A percentile compares a stretch with the other conserved stretches of the same genome.
These are phyloP conservation scores for Monosporascus sp. DNA, from an alignment of 2,329 filamentous ascomycete genomes.

Conservation along the genomic window DNA sequence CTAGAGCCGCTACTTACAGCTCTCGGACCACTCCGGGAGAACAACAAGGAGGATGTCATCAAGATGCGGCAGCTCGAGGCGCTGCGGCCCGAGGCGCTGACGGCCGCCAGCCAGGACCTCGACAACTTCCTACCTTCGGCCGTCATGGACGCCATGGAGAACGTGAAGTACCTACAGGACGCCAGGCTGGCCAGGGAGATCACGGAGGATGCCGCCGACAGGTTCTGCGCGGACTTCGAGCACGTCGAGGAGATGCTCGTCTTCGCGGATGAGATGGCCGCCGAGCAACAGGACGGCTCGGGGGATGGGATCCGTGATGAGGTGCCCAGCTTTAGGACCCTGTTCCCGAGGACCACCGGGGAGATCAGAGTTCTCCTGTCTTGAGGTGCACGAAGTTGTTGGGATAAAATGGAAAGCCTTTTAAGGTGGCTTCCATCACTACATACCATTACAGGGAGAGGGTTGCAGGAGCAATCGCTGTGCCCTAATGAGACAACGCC, in stretches of 20 bases:
- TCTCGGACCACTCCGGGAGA: slow-evolving; percentile 34
- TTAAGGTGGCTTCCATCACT: no score
- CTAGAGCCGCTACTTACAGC: slow-evolving; percentile 59
- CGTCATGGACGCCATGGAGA: slow-evolving; percentile 84
- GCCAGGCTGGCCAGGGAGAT: slow-evolving; percentile 66
- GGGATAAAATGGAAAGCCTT: no score
- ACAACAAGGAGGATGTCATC: slow-evolving; percentile 43
- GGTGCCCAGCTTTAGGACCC: slow-evolving; percentile 30
- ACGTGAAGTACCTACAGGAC: slow-evolving; percentile 69
- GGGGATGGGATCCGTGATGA: slow-evolving; percentile 19
- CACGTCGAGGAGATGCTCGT: slow-evolving; percentile 47
- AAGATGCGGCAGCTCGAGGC: slow-evolving; percentile 49
- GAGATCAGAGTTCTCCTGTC: slow-evolving; percentile 57
- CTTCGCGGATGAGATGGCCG: slow-evolving; percentile 32
- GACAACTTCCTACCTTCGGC: slow-evolving; percentile 92
- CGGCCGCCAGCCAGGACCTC: slow-evolving; percentile 65
- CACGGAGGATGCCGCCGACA: slow-evolving; percentile 76
- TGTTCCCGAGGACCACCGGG: slow-evolving; percentile 55
- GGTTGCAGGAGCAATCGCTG: no score
- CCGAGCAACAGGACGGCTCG: slow-evolving; percentile 17
- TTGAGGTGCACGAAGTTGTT: slow-evolving; percentile 19
- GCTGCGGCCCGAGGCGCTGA: slow-evolving; percentile 58
- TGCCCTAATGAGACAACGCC: no score
- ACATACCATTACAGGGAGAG: no score
- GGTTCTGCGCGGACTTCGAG: slow-evolving; percentile 82